Evolutionary conservation across 1,284 basidiomycete genomes (phyloP), one percentile per base, ranked within the genome.

Genomic region (Trichosporon coremiiforme): DNA sequence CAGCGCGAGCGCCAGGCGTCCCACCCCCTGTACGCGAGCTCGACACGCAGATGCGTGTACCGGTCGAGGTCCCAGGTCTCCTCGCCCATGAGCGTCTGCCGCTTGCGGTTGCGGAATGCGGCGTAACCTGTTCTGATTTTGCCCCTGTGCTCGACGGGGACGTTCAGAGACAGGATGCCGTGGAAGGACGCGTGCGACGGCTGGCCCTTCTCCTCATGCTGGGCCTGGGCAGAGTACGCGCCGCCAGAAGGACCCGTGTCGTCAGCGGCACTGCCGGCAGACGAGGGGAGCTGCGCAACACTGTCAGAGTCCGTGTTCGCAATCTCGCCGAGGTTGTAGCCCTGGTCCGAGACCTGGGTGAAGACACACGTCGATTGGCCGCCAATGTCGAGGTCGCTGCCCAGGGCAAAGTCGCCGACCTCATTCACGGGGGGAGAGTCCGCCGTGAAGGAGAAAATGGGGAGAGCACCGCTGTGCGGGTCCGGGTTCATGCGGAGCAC

Each of bases 61-160:
- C 83, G 74, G 3, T 82, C 81, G 12, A 85, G 78, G 77, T 86
- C 84, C 83, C 85, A 86, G 7, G 79, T 82, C 67, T 85, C 83
- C 64, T 82, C 82, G 36, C 85, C 85, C 66, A 86, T 85, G 13
- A 86, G 74, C 8, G 84, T 84, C 6, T 84, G 81, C n/a, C 84
- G 77, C 25, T 80, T 80, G 66, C 81, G 81, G 73, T 85, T 86
- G 60, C 86, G 78, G 70, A 86, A 85, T 6, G 82, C 86, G 0
- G 85, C 86, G 72, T 86, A 86, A 0, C 85, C 86, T 12, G 84
- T 84, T 62, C 84, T 74, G 62, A 85, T 83, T 63, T 76, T 76
- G 0, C 80, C 80, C 29, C 75, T 70, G 63, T 75, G 78, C 35
- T 75, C 68, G 29, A 75, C 75, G 5, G 81, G 82, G 0, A 86